Conservation (phyloP, 768 basidiomycete genomes). For the Russula virescens region DNA sequence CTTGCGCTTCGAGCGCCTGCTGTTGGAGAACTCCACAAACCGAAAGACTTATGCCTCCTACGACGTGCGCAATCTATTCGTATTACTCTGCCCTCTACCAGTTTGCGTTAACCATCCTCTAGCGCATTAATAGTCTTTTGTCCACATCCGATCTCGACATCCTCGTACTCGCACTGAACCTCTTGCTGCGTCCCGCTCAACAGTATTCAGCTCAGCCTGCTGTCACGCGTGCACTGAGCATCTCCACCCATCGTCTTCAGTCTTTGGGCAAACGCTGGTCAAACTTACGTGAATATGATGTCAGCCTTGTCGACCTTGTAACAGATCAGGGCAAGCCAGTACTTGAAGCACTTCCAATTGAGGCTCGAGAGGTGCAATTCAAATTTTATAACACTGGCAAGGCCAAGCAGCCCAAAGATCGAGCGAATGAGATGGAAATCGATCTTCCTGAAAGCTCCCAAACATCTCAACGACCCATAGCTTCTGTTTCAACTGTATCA, state of each 20-base stretch:
- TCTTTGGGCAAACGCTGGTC: conserved; percentile 84
- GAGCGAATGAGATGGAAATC: conserved; percentile 39
- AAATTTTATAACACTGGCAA: conserved; percentile 68
- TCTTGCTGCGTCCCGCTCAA: conserved; percentile 88
- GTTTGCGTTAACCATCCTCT: conserved; percentile 7
- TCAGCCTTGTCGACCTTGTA: conserved; percentile 70
- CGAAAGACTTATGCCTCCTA: conserved; percentile 94
- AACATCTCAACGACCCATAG: conserved; percentile 36
- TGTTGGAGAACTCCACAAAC: conserved; percentile 97
- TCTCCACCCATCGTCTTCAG: conserved; percentile 73
- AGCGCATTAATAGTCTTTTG: conserved; percentile 89
- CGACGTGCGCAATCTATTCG: conserved; percentile 62
- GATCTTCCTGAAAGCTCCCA: conserved; percentile 42
- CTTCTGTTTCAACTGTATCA: conserved; percentile 31
- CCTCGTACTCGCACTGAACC: conserved; percentile 72
- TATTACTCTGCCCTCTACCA: conserved; percentile 1
- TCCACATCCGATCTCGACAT: conserved; percentile 87
- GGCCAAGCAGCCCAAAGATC: conserved; percentile 26
- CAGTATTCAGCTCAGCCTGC: conserved; percentile 89
- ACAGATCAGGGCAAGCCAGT: conserved; percentile 46
- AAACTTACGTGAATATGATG: conserved; percentile 70
- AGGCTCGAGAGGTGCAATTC: conserved; percentile 75
- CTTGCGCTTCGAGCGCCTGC: conserved; percentile 78
- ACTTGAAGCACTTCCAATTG: conserved; percentile 58
- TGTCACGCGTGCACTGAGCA: conserved; percentile 75